A percentile compares a stretch with the other conserved stretches of the same genome.
Evolutionary conservation across 306 rosid genomes (phyloP).

Genomic region (Prunus mira): DNA sequence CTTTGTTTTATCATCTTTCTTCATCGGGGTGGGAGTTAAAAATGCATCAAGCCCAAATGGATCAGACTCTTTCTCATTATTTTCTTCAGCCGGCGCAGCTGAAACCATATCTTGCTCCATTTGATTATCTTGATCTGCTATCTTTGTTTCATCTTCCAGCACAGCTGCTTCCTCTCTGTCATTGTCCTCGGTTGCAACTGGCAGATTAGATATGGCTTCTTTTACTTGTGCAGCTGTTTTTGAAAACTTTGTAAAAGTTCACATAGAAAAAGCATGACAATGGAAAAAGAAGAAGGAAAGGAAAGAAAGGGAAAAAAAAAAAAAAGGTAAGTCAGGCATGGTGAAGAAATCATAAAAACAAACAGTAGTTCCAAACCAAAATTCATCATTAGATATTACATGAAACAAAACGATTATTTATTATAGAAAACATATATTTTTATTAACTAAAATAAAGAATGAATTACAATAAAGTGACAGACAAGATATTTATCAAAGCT

Average conservation of each 20-base stretch:
- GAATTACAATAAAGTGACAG: background rate
- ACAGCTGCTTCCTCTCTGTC: conserved; percentile 67
- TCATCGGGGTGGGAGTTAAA: conserved; percentile 45
- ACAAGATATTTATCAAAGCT: too few relatives aligned
- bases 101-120: conserved; percentile 14
- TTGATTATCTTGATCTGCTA: conserved; percentile 34
- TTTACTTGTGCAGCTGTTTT: conserved; percentile 74
- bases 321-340: conserved; percentile 17
- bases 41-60: conserved; percentile 94
- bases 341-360: conserved; percentile 2
- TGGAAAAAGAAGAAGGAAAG: background rate
- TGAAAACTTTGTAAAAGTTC: conserved; percentile 53
- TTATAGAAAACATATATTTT: too few relatives aligned
- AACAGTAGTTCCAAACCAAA: background rate
- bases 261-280: conserved; percentile 22
- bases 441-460: too few relatives aligned
- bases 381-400: background rate
- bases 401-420: background rate
- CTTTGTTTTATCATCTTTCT: conserved; percentile 55
- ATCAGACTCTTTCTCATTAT: conserved; percentile 50
- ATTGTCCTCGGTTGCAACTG: conserved; percentile 73
- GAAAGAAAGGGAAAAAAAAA: background rate
- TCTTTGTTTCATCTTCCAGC: conserved; percentile 37
- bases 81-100: conserved; percentile 32
- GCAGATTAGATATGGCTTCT: conserved; percentile 72